These are phyloP conservation scores for Pseudotsuga menziesii DNA, from an alignment of 75 land plant species.

Conservation along the genomic window DNA sequence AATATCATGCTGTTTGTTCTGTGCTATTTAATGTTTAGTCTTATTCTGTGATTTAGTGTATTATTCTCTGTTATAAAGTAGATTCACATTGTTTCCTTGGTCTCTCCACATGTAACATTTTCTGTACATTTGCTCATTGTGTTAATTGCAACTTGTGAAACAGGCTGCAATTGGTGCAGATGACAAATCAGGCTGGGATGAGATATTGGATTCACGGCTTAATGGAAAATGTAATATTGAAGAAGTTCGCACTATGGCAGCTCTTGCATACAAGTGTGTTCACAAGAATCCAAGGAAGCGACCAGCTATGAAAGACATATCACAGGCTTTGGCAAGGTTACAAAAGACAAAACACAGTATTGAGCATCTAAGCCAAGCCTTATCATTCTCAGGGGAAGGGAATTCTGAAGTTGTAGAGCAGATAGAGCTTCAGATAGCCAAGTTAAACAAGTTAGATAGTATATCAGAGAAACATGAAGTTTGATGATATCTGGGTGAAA, in stretches of 20 bases:
- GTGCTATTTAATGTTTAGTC: too few species aligned
- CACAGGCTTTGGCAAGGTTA: conserved; percentile 51
- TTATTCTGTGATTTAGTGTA: not conserved
- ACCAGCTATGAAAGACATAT: conserved; percentile 81
- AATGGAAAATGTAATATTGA: conserved; percentile 51
- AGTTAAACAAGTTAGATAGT: conserved; percentile 33
- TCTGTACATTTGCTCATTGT: not conserved
- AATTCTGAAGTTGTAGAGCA: conserved; percentile 21
- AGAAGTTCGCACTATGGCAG: conserved; percentile 72
- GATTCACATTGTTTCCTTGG: not conserved
- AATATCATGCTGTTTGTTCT: too few species aligned
- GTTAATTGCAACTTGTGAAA: conserved; percentile 3
- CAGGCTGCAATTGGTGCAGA: conserved; percentile 80
- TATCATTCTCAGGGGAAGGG: conserved; percentile 29
- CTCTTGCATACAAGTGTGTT: conserved; percentile 73
- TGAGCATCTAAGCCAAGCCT: conserved; percentile 20
- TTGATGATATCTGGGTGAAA: not conserved
- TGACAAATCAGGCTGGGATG: conserved; percentile 81
- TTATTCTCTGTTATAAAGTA: not conserved
- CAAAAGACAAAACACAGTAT: conserved; percentile 22
- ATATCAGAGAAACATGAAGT: conserved; percentile 6
- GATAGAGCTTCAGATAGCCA: conserved; percentile 57
- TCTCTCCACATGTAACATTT: not conserved
- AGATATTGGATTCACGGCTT: conserved; percentile 67
- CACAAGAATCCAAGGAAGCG: conserved; percentile 42